Percentiles rank a stretch among this genome's conserved stretches.
Conservation (phyloP, 345 rosid species). For the Rhodamnia rubescens region DNA sequence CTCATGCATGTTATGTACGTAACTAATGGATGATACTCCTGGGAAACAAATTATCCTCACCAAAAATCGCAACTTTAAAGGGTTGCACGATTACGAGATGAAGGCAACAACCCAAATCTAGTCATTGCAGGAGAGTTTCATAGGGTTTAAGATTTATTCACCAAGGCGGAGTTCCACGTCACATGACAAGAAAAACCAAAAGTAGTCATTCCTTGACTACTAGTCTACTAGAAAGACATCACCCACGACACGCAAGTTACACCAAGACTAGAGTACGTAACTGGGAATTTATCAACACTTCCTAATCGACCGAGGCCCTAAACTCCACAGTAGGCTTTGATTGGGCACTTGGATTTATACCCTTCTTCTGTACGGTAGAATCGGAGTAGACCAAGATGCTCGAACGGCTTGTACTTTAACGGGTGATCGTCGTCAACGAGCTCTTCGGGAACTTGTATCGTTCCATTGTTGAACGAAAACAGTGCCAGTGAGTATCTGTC, state of each 20-base stretch:
- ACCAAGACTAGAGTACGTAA: not conserved
- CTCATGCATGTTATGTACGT: not conserved
- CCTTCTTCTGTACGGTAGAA: conserved; percentile 30
- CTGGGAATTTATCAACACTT: not conserved
- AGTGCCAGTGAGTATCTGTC: conserved; percentile 39
- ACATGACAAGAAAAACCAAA: not conserved
- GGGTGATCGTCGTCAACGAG: conserved; percentile 41
- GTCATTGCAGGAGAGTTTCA: not conserved
- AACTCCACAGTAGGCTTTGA: conserved; percentile 40
- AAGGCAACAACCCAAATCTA: not conserved
- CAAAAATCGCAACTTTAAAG: too few species aligned
- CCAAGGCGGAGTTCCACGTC: not conserved
- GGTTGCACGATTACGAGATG: not conserved
- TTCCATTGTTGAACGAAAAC: conserved; percentile 31
- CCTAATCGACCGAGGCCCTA: not conserved
- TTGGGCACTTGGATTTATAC: conserved; percentile 26
- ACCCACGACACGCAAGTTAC: not conserved
- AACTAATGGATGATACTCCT: too few species aligned
- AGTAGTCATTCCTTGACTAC: not conserved
- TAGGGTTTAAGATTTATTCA: not conserved
- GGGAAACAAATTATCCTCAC: too few species aligned
- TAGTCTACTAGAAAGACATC: not conserved
- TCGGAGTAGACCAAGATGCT: conserved; percentile 29
- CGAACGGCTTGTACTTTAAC: conserved; percentile 30
- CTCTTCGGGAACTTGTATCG: conserved; percentile 23